phyloP scores from a whole-genome alignment of 495 filamentous ascomycete species.

The Penicillium soppii region DNA sequence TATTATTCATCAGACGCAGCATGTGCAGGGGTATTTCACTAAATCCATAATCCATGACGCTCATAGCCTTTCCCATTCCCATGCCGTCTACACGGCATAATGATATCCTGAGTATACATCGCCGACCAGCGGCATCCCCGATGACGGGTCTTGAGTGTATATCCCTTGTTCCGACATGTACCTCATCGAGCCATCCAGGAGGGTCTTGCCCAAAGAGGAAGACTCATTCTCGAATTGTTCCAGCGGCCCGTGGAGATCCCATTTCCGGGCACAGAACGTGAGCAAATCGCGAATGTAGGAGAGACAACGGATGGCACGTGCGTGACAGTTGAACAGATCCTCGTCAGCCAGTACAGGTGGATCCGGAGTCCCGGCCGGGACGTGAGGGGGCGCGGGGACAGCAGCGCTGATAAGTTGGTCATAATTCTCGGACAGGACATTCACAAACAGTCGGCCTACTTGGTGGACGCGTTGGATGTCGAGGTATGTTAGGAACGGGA shows the following conservation, averaged over 20 bases:
- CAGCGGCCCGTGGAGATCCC: constrained; percentile 29
- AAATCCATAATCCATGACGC: constrained; percentile 5
- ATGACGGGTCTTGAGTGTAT: constrained; percentile 10
- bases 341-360: constrained; percentile 37
- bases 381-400: constrained; percentile 30
- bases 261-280: constrained; percentile 32
- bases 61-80: not conserved
- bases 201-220: constrained; percentile 10
- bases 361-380: constrained; percentile 35
- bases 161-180: constrained; percentile 11
- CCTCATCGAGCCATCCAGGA: constrained; percentile 12
- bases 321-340: constrained; percentile 36
- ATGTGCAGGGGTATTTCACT: constrained; percentile 5
- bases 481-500: constrained; percentile 37
- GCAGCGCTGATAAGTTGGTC: constrained; percentile 35
- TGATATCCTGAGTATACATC: constrained; percentile 17
- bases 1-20: constrained; percentile 3
- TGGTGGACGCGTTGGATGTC: constrained; percentile 44
- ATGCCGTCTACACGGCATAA: not conserved
- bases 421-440: constrained; percentile 31
- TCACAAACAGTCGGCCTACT: constrained; percentile 32
- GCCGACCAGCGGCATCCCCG: constrained; percentile 26
- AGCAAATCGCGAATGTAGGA: constrained; percentile 34
- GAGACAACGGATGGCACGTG: constrained; percentile 37
- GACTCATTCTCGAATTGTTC: constrained; percentile 35